Evolutionary conservation across 164 flowering plant species (phyloP), one percentile per base, ranked within the genome.

Genomic region (Malania oleifera): DNA sequence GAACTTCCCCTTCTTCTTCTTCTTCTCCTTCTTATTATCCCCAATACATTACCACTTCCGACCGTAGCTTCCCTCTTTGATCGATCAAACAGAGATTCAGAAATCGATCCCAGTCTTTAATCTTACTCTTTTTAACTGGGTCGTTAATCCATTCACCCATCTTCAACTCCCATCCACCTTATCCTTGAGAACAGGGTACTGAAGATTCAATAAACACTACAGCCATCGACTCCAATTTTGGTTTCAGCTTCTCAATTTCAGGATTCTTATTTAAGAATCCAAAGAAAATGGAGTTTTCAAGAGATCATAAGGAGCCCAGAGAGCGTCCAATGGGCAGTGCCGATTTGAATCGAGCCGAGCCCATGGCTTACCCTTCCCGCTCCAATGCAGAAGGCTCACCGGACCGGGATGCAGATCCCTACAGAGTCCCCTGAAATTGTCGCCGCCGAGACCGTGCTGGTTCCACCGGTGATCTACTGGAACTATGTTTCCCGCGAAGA

Each of bases 291-390:
- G 82, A 11, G 85, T 70, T 28, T 72, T 72, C 22, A 83, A 56
- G 11, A 91, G 79, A 77, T 91, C 98, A 54, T 87, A 89, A 13
- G 98, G 98, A 18, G 92, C 86, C 98, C 98, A 91, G 15, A 91
- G 67, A 0, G 98, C 87, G 60, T 91, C 98, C 67, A 91, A 63
- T 5, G 95, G 96, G 60, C 98, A 91, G 0, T 91, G 96, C 61
- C 95, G 64, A 54, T 64, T 74, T 0, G 81, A 77, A 43, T 91
- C 98, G 3, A 91, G 73, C 19, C 98, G 59, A 6, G 45, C 87
- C 98, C 98, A 91, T 0, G 96, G 96, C 73, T 91, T 91, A 3
- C 98, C 95, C 55, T 88, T 91, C 14, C 98, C 98, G 41, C 96
- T 91, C 96, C 98, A 91, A 70, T 91, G 98, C 67, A 91, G 66